phyloP scores from a whole-genome alignment of 192 early-diverging fungal species.

The Coemansia sp. region DNA sequence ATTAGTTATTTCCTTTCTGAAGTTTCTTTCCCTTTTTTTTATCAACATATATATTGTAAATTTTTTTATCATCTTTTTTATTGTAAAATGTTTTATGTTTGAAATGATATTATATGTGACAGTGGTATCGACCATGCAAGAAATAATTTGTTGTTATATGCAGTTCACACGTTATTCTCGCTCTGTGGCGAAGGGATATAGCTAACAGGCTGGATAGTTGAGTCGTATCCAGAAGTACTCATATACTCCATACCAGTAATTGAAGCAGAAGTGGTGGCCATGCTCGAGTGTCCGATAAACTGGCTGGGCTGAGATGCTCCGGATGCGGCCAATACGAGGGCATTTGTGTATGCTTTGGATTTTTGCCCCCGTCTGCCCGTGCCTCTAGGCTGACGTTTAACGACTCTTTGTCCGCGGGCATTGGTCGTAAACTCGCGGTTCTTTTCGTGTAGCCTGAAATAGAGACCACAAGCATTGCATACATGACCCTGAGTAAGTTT shows the following conservation, averaged over 20 bases:
- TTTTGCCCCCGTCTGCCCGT: background rate
- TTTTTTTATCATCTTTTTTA: background rate
- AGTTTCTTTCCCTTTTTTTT: background rate
- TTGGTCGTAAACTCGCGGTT: constrained; percentile 18
- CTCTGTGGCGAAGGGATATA: background rate
- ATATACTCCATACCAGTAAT: background rate
- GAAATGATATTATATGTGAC: background rate
- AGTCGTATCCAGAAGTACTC: background rate
- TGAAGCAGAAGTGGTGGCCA: background rate
- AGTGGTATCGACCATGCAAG: too few relatives aligned
- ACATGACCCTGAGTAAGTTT: background rate
- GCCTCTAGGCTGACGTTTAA: constrained; percentile 28
- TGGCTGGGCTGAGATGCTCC: background rate
- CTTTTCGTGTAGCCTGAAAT: constrained; percentile 20
- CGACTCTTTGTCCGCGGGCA: constrained; percentile 13
- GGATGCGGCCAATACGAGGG: background rate
- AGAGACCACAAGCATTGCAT: constrained; percentile 45
- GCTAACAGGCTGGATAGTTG: background rate
- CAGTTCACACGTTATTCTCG: background rate
- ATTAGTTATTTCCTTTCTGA: background rate
- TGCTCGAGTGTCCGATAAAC: too few relatives aligned
- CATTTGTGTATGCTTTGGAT: background rate
- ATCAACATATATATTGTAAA: background rate
- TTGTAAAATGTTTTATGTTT: background rate
- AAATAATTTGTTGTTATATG: too few relatives aligned